These are phyloP conservation scores for Naematelia encephala DNA, from an alignment of 768 basidiomycete species.

Conservation along the genomic window DNA sequence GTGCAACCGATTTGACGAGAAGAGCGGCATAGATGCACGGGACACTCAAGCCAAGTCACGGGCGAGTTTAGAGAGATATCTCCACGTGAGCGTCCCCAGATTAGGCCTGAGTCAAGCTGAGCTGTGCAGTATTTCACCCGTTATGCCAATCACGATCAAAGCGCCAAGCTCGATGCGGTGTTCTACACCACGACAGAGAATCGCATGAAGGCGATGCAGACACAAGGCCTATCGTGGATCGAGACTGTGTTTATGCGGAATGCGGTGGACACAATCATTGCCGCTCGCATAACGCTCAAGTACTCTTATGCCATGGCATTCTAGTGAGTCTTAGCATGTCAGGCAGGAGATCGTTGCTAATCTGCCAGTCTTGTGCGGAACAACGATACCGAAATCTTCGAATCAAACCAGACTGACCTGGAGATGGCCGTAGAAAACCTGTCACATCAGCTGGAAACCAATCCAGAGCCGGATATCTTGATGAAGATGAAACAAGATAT, in stretches of 20 bases:
- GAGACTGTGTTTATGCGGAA: conserved; percentile 99
- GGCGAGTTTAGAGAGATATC: conserved; percentile 87
- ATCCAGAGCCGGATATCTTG: conserved; percentile 80
- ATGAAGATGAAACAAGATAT: conserved; percentile 80
- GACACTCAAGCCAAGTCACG: conserved; percentile 88
- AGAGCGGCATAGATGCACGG: conserved; percentile 73
- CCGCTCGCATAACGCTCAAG: conserved; percentile 88
- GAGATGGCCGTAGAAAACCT: conserved; percentile 94
- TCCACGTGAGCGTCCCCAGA: conserved; percentile 66
- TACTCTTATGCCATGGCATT: conserved; percentile 99
- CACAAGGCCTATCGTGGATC: conserved; percentile 93
- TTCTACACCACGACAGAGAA: conserved; percentile 94
- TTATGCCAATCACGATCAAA: conserved; percentile 99
- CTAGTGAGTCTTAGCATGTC: conserved; percentile 56
- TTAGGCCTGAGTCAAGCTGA: background rate
- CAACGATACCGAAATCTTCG: conserved; percentile 91
- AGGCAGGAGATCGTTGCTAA: too few species aligned
- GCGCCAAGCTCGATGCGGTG: conserved; percentile 91
- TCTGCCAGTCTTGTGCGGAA: conserved; percentile 63
- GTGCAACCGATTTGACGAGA: conserved; percentile 96
- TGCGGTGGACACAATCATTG: conserved; percentile 88
- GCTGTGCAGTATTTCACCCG: conserved; percentile 86
- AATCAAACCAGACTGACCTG: conserved; percentile 94
- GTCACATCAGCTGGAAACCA: conserved; percentile 86
- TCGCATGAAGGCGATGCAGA: conserved; percentile 99